These are phyloP conservation scores for Metschnikowia reukaufii DNA, from an alignment of 805 yeast genomes.

Conservation along the genomic window DNA sequence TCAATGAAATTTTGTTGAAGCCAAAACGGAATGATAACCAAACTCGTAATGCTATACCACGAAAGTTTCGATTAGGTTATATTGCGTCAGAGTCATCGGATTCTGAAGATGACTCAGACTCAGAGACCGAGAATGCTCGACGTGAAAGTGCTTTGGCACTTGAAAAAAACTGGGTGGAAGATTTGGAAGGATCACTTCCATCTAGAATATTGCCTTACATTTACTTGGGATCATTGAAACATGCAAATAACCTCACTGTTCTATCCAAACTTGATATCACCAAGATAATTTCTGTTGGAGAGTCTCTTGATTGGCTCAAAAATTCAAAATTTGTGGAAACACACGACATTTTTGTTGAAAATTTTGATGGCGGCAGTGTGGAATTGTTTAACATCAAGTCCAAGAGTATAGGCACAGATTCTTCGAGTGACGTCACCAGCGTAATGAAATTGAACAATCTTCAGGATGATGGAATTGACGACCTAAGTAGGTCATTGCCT, in stretches of 20 bases:
- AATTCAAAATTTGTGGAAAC: slow-evolving; percentile 29
- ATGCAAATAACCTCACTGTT: slow-evolving; percentile 72
- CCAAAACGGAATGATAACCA: slow-evolving; percentile 5
- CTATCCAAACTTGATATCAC: slow-evolving; percentile 65
- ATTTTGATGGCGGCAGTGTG: slow-evolving; percentile 30
- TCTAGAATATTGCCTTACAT: slow-evolving; percentile 80
- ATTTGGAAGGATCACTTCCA: slow-evolving; percentile 70
- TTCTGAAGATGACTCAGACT: slow-evolving; percentile 21
- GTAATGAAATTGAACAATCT: slow-evolving; percentile 68
- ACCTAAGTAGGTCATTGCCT: slow-evolving; percentile 60
- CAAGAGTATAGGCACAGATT: neutral
- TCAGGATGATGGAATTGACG: slow-evolving; percentile 90
- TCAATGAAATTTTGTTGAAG: slow-evolving; percentile 35
- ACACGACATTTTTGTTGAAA: slow-evolving; percentile 25
- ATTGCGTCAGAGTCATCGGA: slow-evolving; percentile 27
- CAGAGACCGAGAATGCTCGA: slow-evolving; percentile 3
- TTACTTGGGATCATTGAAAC: slow-evolving; percentile 79
- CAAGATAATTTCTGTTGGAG: slow-evolving; percentile 85
- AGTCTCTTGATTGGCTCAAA: slow-evolving; percentile 62
- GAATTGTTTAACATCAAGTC: slow-evolving; percentile 28
- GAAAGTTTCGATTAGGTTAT: slow-evolving; percentile 27
- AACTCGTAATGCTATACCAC: slow-evolving; percentile 9
- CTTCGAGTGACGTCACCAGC: slow-evolving; percentile 33
- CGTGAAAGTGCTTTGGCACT: neutral
- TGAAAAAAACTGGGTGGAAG: slow-evolving; percentile 36